Percentiles rank a stretch among this genome's conserved stretches.
These are phyloP conservation scores for Typha latifolia DNA, from an alignment of 176 grass and related monocot species.

Conservation along the genomic window DNA sequence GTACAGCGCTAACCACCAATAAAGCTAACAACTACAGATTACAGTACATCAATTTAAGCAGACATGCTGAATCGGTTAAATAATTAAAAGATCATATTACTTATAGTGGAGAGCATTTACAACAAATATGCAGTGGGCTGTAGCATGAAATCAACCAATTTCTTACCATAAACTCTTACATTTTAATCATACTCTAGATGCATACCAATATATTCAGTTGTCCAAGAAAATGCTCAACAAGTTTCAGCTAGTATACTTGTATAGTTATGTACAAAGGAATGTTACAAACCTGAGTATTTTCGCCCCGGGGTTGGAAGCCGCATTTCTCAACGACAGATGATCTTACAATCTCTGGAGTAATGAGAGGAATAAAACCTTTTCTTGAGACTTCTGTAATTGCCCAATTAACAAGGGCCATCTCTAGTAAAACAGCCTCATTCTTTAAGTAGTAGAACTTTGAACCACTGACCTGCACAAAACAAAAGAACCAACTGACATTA, in stretches of 20 bases:
- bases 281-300: slow-evolving; percentile 72
- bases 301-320: slow-evolving; percentile 85
- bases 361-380: slow-evolving; percentile 78
- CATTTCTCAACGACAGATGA: slow-evolving; percentile 92
- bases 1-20: too few relatives aligned
- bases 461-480: slow-evolving; percentile 58
- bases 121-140: too few relatives aligned
- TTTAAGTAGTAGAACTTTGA: slow-evolving; percentile 99
- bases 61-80: too few relatives aligned
- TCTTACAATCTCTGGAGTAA: slow-evolving; percentile 94
- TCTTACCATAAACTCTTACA: too few relatives aligned
- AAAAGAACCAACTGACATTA: not conserved
- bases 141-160: too few relatives aligned
- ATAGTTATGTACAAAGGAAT: not conserved
- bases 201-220: not conserved
- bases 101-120: too few relatives aligned
- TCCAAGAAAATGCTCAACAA: not conserved
- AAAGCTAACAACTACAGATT: too few relatives aligned
- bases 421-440: slow-evolving; percentile 88
- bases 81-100: too few relatives aligned
- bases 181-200: not conserved
- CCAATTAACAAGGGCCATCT: slow-evolving; percentile 88
- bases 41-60: too few relatives aligned
- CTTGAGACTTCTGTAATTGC: slow-evolving; percentile 78
- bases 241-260: not conserved